Percentiles rank a stretch among this genome's conserved stretches.
phyloP scores from a whole-genome alignment of 805 yeast genomes.

The Torulaspora maleeae region DNA sequence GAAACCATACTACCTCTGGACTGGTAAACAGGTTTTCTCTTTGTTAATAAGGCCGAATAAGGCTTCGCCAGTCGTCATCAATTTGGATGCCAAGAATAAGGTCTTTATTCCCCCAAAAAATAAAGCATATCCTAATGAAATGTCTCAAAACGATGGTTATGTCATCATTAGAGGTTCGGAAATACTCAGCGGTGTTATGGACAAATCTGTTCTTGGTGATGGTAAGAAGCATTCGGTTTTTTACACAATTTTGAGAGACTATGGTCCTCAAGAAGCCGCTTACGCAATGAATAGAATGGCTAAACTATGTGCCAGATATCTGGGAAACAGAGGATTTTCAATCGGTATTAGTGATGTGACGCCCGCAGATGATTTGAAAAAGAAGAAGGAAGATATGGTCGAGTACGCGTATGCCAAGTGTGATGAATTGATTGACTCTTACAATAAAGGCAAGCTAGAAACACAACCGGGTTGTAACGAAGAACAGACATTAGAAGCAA shows the following conservation, averaged over 20 bases:
- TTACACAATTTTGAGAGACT: constrained; percentile 90
- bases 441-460: constrained; percentile 81
- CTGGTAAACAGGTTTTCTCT: constrained; percentile 94
- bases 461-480: constrained; percentile 99
- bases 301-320: constrained; percentile 90
- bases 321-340: constrained; percentile 94
- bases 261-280: constrained; percentile 96
- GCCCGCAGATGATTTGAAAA: constrained; percentile 74
- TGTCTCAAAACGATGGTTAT: constrained; percentile 97
- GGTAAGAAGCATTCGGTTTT: constrained; percentile 97
- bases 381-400: constrained; percentile 80
- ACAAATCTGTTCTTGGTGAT: constrained; percentile 91
- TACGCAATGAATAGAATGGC: constrained; percentile 98
- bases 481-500: constrained; percentile 96
- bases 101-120: constrained; percentile 73
- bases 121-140: constrained; percentile 71
- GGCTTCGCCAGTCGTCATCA: constrained; percentile 72
- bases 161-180: constrained; percentile 87
- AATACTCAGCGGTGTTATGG: constrained; percentile 92
- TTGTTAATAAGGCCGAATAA: constrained; percentile 79
- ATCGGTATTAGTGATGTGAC: constrained; percentile 98
- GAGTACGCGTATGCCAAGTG: constrained; percentile 86
- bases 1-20: constrained; percentile 90
- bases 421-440: constrained; percentile 79
- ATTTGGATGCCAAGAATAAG: constrained; percentile 91